A percentile compares a stretch with the other conserved stretches of the same genome.
These are phyloP conservation scores for Neoascochyta sp. DNA, from an alignment of 2,329 filamentous ascomycete genomes.

Conservation along the genomic window DNA sequence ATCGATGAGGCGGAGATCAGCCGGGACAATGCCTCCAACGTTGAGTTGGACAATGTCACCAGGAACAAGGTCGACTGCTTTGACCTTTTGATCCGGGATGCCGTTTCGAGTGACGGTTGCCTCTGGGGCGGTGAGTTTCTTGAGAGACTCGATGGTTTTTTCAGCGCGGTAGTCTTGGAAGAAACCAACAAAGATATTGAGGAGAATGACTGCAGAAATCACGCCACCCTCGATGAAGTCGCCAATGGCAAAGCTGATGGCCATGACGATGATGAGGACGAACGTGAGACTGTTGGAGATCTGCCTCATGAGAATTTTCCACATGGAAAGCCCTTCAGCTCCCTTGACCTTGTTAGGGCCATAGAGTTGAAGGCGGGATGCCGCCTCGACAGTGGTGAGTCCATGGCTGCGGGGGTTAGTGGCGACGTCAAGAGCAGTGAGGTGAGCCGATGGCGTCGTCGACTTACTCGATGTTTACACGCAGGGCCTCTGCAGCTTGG, in stretches of 20 bases:
- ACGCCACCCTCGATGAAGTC: conserved; percentile 63
- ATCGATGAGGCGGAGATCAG: conserved; percentile 60
- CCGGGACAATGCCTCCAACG: conserved; percentile 62
- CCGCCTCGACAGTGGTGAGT: conserved; percentile 60
- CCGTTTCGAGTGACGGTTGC: conserved; percentile 39
- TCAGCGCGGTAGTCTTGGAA: conserved; percentile 50
- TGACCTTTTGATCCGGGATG: conserved; percentile 32
- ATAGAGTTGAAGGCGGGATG: conserved; percentile 61
- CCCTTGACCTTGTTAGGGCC: conserved; percentile 69
- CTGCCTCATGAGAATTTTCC: conserved; percentile 73
- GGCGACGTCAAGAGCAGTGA: no score
- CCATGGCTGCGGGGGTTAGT: conserved; percentile 50
- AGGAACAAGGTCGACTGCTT: conserved; percentile 37
- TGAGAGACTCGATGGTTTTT: conserved; percentile 42
- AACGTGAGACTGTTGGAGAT: conserved; percentile 73
- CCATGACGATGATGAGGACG: conserved; percentile 70
- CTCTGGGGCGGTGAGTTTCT: conserved; percentile 39
- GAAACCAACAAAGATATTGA: conserved; percentile 63
- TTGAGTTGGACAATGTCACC: conserved; percentile 40
- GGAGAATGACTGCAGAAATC: conserved; percentile 60
- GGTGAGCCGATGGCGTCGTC: neutral
- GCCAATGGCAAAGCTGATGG: conserved; percentile 59
- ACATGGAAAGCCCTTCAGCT: conserved; percentile 67
- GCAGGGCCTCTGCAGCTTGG: conserved; percentile 36
- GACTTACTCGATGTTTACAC: conserved; percentile 35